These are phyloP conservation scores for Pestalotiopsis sp. DNA, from an alignment of 2,329 filamentous ascomycete genomes.

Conservation along the genomic window DNA sequence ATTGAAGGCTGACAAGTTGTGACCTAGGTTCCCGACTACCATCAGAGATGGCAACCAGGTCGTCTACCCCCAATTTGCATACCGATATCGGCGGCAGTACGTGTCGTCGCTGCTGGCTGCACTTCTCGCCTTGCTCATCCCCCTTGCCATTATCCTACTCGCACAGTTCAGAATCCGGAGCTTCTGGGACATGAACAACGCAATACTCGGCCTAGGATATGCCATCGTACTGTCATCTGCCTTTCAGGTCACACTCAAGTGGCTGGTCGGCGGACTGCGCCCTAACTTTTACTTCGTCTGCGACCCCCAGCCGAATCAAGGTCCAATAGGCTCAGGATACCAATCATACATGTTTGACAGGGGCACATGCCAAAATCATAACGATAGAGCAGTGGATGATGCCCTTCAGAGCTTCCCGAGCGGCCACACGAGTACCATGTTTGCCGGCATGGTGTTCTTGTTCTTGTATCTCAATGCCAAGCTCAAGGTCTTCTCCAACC, in stretches of 20 bases:
- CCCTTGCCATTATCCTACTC: slow-evolving; percentile 57
- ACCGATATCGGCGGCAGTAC: slow-evolving; percentile 64
- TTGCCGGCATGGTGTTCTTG: slow-evolving; percentile 65
- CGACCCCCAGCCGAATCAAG: slow-evolving; percentile 50
- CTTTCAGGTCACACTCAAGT: slow-evolving; percentile 70
- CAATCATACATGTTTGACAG: slow-evolving; percentile 64
- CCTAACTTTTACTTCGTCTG: slow-evolving; percentile 69
- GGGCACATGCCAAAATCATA: slow-evolving; percentile 60
- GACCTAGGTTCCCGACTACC: slow-evolving; percentile 56
- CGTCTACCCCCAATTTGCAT: slow-evolving; percentile 66
- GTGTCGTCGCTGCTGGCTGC: slow-evolving; percentile 62
- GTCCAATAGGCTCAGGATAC: slow-evolving; percentile 52
- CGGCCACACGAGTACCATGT: slow-evolving; percentile 67
- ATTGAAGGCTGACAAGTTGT: background rate
- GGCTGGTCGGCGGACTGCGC: slow-evolving; percentile 64
- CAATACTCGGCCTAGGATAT: slow-evolving; percentile 62
- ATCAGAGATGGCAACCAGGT: slow-evolving; percentile 61
- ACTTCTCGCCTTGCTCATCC: slow-evolving; percentile 57
- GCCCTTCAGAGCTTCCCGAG: slow-evolving; percentile 68
- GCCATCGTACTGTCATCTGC: slow-evolving; percentile 59
- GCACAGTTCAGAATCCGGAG: slow-evolving; percentile 60
- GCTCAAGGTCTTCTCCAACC: slow-evolving; percentile 69
- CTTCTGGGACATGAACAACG: slow-evolving; percentile 65
- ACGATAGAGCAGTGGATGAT: slow-evolving; percentile 59
- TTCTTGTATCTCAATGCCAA: slow-evolving; percentile 73